A percentile compares a stretch with the other conserved stretches of the same genome.
Conservation (phyloP, 768 basidiomycete species). For the Amanita rubescens region DNA sequence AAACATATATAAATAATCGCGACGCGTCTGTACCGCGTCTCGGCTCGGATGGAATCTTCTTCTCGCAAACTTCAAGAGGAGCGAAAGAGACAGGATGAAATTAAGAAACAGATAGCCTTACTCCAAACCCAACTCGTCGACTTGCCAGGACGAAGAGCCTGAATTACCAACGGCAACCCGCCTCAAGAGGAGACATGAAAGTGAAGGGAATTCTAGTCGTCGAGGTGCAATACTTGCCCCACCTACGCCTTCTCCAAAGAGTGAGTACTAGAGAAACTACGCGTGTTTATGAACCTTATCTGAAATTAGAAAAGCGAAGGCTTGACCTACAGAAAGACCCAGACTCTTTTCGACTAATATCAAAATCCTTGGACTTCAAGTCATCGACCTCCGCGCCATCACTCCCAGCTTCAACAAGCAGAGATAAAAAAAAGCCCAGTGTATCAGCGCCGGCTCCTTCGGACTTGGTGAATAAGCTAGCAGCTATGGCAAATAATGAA, state of each 20-base stretch:
- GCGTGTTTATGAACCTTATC: background rate
- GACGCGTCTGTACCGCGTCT: slow-evolving; percentile 4
- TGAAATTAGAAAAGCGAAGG: slow-evolving; percentile 36
- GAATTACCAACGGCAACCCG: slow-evolving; percentile 34
- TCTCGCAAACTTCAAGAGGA: slow-evolving; percentile 32
- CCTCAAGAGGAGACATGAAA: slow-evolving; percentile 26
- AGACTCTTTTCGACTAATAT: background rate
- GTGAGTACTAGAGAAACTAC: background rate
- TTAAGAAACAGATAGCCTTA: slow-evolving; percentile 46
- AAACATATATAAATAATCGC: slow-evolving; percentile 8
- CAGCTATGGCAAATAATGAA: background rate
- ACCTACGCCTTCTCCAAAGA: slow-evolving; percentile 56
- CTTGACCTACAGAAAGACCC: slow-evolving; percentile 18
- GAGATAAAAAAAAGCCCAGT: slow-evolving; percentile 8
- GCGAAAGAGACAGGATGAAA: slow-evolving; percentile 35
- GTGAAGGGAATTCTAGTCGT: slow-evolving; percentile 17
- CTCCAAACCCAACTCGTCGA: slow-evolving; percentile 49
- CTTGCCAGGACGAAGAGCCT: slow-evolving; percentile 20
- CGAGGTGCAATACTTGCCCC: slow-evolving; percentile 36
- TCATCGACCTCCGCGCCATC: background rate
- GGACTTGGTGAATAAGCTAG: slow-evolving; percentile 43
- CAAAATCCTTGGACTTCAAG: slow-evolving; percentile 2
- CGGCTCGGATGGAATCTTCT: slow-evolving; percentile 47
- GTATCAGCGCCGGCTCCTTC: slow-evolving; percentile 39
- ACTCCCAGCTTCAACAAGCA: slow-evolving; percentile 3